A percentile compares a stretch with the other conserved stretches of the same genome.
These are phyloP conservation scores for Cutaneotrichosporon cutaneum DNA, from an alignment of 1,284 basidiomycete species.

Conservation along the genomic window DNA sequence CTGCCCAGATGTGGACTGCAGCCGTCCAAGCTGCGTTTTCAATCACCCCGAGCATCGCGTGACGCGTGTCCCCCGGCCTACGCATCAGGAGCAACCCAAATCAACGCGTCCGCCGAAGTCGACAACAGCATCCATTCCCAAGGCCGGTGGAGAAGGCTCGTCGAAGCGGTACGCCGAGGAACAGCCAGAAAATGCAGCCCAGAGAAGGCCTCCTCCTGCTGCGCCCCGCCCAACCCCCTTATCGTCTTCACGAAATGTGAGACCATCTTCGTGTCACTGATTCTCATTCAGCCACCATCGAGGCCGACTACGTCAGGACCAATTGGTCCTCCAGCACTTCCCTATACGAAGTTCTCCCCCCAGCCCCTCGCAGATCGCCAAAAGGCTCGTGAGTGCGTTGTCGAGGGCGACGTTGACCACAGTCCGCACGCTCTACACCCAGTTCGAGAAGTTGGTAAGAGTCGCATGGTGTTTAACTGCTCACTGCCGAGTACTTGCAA, in stretches of 20 bases:
- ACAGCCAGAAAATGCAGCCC: background rate
- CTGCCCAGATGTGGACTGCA: constrained; percentile 39
- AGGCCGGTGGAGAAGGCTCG: background rate
- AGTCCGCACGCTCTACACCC: constrained; percentile 43
- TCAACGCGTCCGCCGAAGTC: background rate
- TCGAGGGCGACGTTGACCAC: background rate
- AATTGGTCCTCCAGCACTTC: constrained; percentile 26
- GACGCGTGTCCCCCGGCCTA: background rate
- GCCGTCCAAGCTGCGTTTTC: constrained; percentile 39
- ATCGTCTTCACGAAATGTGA: background rate
- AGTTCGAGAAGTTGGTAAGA: constrained; percentile 42
- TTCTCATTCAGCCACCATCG: background rate
- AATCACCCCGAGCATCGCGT: background rate
- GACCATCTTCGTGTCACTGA: background rate
- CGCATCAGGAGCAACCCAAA: constrained; percentile 19
- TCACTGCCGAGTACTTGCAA: constrained; percentile 31
- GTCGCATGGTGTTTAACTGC: background rate
- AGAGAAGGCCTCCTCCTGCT: background rate
- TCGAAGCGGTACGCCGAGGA: background rate
- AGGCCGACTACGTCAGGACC: background rate
- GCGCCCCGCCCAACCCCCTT: background rate
- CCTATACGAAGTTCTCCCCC: constrained; percentile 22
- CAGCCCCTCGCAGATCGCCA: constrained; percentile 44
- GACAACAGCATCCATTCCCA: background rate
- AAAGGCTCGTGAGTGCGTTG: constrained; percentile 36